Evolutionary conservation across 768 basidiomycete species (phyloP), one percentile per base, ranked within the genome.

Genomic region (Pleurotus pulmonarius): DNA sequence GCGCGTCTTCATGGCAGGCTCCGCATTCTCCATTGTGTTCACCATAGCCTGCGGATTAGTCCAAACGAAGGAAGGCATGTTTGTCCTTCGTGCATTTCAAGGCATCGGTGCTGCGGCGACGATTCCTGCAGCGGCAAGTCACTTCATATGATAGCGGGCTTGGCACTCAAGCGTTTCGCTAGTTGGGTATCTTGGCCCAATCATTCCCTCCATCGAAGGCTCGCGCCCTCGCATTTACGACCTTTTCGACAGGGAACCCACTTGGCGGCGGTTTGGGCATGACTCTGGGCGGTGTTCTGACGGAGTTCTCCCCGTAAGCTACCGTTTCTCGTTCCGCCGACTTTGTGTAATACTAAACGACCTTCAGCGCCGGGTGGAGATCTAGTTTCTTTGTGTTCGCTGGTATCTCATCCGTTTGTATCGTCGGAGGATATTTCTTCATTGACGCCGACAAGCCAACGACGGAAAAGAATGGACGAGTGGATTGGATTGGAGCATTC

Each of bases 221-320:
- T 0, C 82, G 94, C 8, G 83, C 89, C 1, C 69, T 83, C 0
- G 94, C 92, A 0, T 96, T 95, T 59, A 83, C 94, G 0, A 84
- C 87, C 0, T 95, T 94, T 60, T 79, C 87, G 0, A 90, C 92
- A 0, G 94, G 94, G 24, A 90, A 88, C 0, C 92, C 94, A 0
- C 64, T 94, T 4, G 94, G 94, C 0, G 88, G 79, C 0, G 87
- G 83, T 0, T 70, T 93, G 12, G 92, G 94, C 1, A 76, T 76
- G 26, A 70, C 84, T 0, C 57, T 92, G 0, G 92, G 92, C 15
- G 91, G 90, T n/a, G 70, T 86, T 1, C 69, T 92, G 16, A 88
- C 86, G 0, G 80, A 91, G 62, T 69, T 70, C 11, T 73, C 80
- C 18, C 53, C 56, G 80, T 77, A 58, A 34, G 73, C 29, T 4